Base-by-base conservation (phyloP, 2,329 filamentous ascomycete genomes). In the Aspergillus awamori region DNA sequence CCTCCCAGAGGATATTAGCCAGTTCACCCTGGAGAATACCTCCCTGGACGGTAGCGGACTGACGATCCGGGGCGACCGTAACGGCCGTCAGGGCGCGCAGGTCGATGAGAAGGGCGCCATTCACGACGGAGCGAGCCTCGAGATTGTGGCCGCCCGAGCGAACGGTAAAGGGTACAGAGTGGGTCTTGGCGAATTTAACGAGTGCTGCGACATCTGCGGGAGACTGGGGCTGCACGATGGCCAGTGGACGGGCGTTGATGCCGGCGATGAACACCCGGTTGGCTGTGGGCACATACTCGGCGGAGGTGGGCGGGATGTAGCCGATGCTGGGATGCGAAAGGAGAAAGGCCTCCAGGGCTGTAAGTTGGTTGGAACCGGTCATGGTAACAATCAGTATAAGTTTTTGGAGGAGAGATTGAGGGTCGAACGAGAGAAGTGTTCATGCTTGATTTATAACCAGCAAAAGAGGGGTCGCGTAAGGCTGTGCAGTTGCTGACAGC, bases 61-160 rank as follows among this genome's bases (percentile, higher is more conserved):
- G 38, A 3, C 26, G 57, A 24, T 63, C 60, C 2, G 13, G n/a
- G 1, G 56, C 59, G 8, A 69, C 26, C 0, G 28, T 28, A 22
- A 69, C 63, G 2, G 20, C 20, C 2, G 53, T 59, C 2, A 69
- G 28, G 2, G 49, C 58, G 2, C 65, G 63, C 8, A 69, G 43
- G 20, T 69, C 63, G n/a, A 69, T 62, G 2, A 61, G 28, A 8
- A 69, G 33, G 1, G 59, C 58, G 6, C 53, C 57, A 2, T 64
- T 24, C 2, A 53, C 48, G 2, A 65, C 8, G 5, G 64, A 20
- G 0, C 52, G 61, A 8, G 63, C 62, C 24, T 63, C 60, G 11
- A 67, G 49, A 38, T 69, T 65, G 36, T 69, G 65, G 8, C 67
- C 67, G 5, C 67, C 67, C 1, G 53, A 24, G 28, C 67, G 67